Evolutionary conservation across 257 asterid genomes (phyloP), one percentile per base, ranked within the genome.

Genomic region (Solanum peruvianum): DNA sequence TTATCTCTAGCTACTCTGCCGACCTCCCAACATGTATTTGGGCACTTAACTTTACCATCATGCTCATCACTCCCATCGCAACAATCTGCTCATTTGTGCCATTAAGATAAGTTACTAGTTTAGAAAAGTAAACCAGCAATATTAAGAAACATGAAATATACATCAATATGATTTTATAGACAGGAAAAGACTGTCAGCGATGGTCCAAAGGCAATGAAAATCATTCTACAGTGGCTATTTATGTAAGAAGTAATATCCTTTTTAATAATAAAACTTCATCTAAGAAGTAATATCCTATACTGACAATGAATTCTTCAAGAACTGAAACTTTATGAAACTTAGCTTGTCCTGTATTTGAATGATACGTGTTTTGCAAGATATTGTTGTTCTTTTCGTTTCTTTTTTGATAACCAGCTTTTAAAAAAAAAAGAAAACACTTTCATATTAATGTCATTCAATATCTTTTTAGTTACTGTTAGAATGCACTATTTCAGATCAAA

Each of bases 21-120:
- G 87, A 95, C 95, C 91, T 96, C 98, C 99, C 99, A 97, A 90
- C 99, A 97, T 52, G 97, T 93, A 88, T 97, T 95, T 60, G 90
- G 88, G 92, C 99, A 97, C 92, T 93, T 92, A 47, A 91, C 86
- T 86, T 90, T 93, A 44, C 99, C 97, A 91, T 93, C 96, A 89
- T 97, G 92, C 93, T 97, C 99, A 87, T 97, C 99, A 89, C 99
- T 95, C 89, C 99, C 99, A 85, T 97, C 99, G 86, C 99, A 97
- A 87, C 99, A 97, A 94, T 97, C 99, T 97, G 97, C 87, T 77
- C 90, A 89, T 77, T 77, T 86, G 37, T 85, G 83, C 88, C 82
- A 86, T 33, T 86, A 70, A 5, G 49, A 72, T 14, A 70, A 70
- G 83, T 85, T 76, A 85, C 73, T 45, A 47, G 69, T 29, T 70